Conservation (phyloP, 2,329 filamentous ascomycete genomes). For the Venturia nashicola region DNA sequence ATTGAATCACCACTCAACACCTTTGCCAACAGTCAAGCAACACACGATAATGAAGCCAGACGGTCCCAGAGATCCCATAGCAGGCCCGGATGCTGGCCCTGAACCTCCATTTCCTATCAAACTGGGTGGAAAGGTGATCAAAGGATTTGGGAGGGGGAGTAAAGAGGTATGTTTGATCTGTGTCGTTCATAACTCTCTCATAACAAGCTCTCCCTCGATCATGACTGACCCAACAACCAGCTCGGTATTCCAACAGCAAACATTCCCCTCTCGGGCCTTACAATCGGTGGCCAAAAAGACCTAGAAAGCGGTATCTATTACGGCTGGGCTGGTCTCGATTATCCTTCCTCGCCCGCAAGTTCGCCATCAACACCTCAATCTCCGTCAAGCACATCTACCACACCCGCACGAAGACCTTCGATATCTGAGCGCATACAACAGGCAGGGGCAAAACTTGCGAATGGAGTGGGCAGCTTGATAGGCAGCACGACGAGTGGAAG, state of each 20-base stretch:
- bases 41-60: constrained; percentile 2
- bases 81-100: constrained; percentile 64
- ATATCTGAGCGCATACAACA: constrained; percentile 10
- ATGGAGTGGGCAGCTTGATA: neutral
- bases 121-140: constrained; percentile 78
- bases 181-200: neutral
- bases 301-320: constrained; percentile 81
- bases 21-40: neutral
- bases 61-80: constrained; percentile 28
- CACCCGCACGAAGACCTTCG: constrained; percentile 14
- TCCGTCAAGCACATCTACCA: constrained; percentile 12
- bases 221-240: constrained; percentile 28
- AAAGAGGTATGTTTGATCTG: constrained; percentile 54
- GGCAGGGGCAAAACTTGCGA: neutral
- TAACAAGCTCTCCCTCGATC: neutral
- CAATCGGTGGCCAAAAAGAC: constrained; percentile 50
- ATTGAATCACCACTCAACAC: neutral
- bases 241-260: constrained; percentile 97
- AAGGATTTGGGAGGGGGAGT: constrained; percentile 85
- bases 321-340: constrained; percentile 67
- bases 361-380: constrained; percentile 14
- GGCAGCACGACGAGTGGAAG: neutral
- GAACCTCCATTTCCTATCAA: constrained; percentile 67
- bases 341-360: constrained; percentile 14
- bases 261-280: constrained; percentile 56